Evolutionary conservation across 2,329 filamentous ascomycete species (phyloP).

Genomic region (Cladosporium sp.): DNA sequence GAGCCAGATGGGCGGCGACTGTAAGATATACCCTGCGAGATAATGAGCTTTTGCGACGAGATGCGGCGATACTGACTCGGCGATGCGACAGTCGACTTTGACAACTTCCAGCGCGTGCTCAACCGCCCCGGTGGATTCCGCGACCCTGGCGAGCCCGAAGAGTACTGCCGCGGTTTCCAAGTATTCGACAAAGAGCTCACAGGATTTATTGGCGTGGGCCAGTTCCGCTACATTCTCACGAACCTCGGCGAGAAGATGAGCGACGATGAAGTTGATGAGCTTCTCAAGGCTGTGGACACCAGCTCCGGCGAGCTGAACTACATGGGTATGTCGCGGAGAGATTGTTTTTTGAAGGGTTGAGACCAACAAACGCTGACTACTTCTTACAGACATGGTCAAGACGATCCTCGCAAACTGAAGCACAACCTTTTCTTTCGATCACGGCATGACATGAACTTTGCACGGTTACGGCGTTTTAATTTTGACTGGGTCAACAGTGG

Average conservation of each 20-base stretch:
- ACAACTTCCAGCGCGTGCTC: conserved; percentile 93
- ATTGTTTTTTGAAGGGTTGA: neutral
- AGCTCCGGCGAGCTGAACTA: conserved; percentile 98
- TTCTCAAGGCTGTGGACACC: conserved; percentile 97
- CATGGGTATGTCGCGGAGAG: conserved; percentile 64
- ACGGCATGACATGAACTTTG: conserved; percentile 16
- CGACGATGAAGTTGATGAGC: conserved; percentile 97
- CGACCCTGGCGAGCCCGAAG: conserved; percentile 94
- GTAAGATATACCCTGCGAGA: conserved; percentile 60
- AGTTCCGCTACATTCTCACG: conserved; percentile 95
- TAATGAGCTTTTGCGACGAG: neutral
- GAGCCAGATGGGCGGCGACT: conserved; percentile 85
- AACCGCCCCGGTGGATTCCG: conserved; percentile 98
- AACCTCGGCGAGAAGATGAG: conserved; percentile 99
- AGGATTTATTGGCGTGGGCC: conserved; percentile 94
- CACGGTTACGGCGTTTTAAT: conserved; percentile 19
- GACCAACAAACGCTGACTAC: neutral
- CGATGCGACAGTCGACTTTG: conserved; percentile 78
- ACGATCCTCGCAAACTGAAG: conserved; percentile 44
- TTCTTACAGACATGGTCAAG: conserved; percentile 41
- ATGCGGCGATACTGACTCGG: neutral
- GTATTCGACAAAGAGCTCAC: conserved; percentile 99
- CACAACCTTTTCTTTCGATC: conserved; percentile 7
- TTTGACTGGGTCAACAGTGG: conserved; percentile 6
- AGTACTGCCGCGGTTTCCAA: conserved; percentile 98